phyloP scores from a whole-genome alignment of 805 yeast species.

The Schwanniomyces polymorphus region DNA sequence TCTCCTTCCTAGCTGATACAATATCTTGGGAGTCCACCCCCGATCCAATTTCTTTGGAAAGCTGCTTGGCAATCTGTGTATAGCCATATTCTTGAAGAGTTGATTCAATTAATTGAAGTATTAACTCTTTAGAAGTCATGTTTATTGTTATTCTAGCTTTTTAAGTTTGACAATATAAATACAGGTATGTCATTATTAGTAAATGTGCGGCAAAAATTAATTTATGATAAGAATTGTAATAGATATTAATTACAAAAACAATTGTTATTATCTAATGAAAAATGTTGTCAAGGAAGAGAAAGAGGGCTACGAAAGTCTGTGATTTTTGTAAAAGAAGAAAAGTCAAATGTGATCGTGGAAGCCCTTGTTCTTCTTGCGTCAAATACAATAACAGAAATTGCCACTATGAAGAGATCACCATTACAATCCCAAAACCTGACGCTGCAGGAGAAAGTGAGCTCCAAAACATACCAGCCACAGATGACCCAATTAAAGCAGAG shows the following conservation, averaged over 20 bases:
- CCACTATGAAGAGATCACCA: constrained; percentile 3
- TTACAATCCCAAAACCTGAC: not conserved
- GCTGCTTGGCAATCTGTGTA: constrained; percentile 18
- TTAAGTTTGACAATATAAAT: not conserved
- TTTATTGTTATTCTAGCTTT: not conserved
- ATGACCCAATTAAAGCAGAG: constrained; percentile 9
- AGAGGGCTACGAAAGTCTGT: constrained; percentile 34
- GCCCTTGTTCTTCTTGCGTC: constrained; percentile 37
- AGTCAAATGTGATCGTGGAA: constrained; percentile 36
- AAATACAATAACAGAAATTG: constrained; percentile 30
- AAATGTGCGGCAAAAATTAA: not conserved
- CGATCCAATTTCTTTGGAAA: constrained; percentile 10
- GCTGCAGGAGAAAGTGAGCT: not conserved
- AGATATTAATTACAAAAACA: not conserved
- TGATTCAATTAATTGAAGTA: constrained; percentile 28
- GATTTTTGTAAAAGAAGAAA: constrained; percentile 35
- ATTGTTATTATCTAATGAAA: not conserved
- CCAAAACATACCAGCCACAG: not conserved
- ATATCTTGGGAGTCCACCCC: constrained; percentile 4
- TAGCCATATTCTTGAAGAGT: constrained; percentile 33
- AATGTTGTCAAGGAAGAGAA: constrained; percentile 14
- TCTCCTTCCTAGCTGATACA: not conserved
- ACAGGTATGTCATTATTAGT: not conserved
- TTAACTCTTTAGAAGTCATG: constrained; percentile 24
- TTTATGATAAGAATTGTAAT: not conserved